These are phyloP conservation scores for Erysimum cheiri DNA, from an alignment of 441 rosid species.

Conservation along the genomic window DNA sequence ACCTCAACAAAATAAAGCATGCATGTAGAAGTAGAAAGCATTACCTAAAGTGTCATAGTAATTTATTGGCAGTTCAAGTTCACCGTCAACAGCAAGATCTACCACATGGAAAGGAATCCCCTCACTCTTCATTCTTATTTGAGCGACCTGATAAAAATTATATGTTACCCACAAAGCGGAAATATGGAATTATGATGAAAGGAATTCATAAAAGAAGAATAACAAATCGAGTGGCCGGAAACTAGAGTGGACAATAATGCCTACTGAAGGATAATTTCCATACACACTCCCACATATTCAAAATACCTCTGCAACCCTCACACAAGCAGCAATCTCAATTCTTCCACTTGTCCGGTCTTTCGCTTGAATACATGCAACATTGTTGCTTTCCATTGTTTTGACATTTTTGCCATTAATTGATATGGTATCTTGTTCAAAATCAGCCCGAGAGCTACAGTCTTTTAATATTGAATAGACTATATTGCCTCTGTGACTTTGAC, in stretches of 20 bases:
- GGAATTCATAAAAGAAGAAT: not conserved
- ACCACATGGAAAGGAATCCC: conserved; percentile 56
- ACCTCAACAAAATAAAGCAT: conserved; percentile 26
- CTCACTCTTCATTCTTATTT: conserved; percentile 70
- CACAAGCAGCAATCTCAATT: conserved; percentile 87
- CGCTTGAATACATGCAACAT: conserved; percentile 90
- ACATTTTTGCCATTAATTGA: conserved; percentile 67
- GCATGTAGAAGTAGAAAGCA: conserved; percentile 4
- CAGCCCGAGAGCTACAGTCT: conserved; percentile 60
- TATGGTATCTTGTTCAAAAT: conserved; percentile 57
- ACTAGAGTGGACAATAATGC: not conserved
- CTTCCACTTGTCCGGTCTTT: conserved; percentile 87
- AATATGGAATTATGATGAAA: conserved; percentile 12
- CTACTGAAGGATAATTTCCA: conserved; percentile 10
- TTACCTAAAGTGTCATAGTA: conserved; percentile 80
- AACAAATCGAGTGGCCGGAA: not conserved
- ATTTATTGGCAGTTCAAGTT: conserved; percentile 71
- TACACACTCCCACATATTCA: conserved; percentile 9
- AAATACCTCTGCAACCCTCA: conserved; percentile 91
- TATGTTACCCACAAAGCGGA: conserved; percentile 27
- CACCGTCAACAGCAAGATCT: conserved; percentile 82
- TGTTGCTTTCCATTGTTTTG: conserved; percentile 70
- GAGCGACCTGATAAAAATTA: conserved; percentile 71
- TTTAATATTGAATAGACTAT: conserved; percentile 75
- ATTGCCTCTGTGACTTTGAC: conserved; percentile 69